A percentile compares a stretch with the other conserved stretches of the same genome.
These are phyloP conservation scores for Aspergillus sclerotiicarbonarius DNA, from an alignment of 495 filamentous ascomycete genomes.

Conservation along the genomic window DNA sequence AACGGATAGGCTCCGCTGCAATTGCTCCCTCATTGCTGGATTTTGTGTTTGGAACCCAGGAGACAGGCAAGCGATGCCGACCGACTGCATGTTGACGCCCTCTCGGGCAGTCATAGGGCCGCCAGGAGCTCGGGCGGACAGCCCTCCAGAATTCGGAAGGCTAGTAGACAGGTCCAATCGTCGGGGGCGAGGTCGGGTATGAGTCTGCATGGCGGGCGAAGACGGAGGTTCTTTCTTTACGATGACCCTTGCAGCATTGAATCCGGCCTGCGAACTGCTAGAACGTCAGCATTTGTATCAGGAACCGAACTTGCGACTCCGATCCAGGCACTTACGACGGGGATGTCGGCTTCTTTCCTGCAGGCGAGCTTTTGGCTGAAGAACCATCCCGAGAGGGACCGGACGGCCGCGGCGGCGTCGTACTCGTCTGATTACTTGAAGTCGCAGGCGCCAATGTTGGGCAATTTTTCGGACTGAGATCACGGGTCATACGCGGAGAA, in stretches of 20 bases:
- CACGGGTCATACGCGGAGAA: constrained; percentile 46
- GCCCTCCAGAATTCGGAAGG: constrained; percentile 56
- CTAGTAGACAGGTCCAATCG: constrained; percentile 84
- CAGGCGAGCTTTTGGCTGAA: constrained; percentile 39
- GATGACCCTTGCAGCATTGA: constrained; percentile 69
- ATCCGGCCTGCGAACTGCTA: constrained; percentile 40
- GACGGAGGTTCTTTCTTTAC: constrained; percentile 96
- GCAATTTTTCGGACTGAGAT: constrained; percentile 49
- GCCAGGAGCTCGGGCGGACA: constrained; percentile 62
- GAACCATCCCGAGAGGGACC: constrained; percentile 39
- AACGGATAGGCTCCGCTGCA: constrained; percentile 90
- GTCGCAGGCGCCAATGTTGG: constrained; percentile 41
- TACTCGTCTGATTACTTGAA: constrained; percentile 28
- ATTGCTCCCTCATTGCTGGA: constrained; percentile 91
- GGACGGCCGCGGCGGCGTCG: constrained; percentile 38
- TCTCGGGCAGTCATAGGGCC: constrained; percentile 79
- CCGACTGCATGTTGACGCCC: constrained; percentile 80
- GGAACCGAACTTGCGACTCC: neutral
- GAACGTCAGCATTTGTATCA: neutral
- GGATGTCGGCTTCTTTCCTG: constrained; percentile 52
- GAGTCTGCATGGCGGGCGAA: constrained; percentile 68
- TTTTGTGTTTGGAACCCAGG: constrained; percentile 95
- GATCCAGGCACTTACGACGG: constrained; percentile 48
- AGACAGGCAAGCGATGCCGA: constrained; percentile 90
- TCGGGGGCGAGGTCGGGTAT: constrained; percentile 75